phyloP scores from a whole-genome alignment of 768 basidiomycete genomes.

The Kwoniella newhampshirensis region DNA sequence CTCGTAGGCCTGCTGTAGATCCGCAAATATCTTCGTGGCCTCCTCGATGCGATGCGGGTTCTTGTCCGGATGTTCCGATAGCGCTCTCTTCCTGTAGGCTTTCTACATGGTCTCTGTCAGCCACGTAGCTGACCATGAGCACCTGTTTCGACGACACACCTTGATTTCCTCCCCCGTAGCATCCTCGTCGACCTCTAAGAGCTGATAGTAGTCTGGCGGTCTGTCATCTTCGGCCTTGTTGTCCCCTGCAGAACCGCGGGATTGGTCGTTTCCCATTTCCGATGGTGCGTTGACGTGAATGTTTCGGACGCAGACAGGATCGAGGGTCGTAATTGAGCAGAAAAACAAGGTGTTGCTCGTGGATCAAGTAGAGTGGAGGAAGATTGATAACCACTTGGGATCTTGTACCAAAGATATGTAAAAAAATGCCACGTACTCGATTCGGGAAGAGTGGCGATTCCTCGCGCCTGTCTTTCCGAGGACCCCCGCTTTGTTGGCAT shows the following conservation, averaged over 20 bases:
- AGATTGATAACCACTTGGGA: background rate
- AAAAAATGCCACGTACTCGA: too few species aligned
- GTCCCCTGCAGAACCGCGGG: conserved; percentile 5
- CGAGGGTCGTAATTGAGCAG: background rate
- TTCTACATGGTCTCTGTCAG: background rate
- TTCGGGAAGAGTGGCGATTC: too few species aligned
- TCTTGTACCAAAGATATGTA: background rate
- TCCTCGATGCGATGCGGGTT: conserved; percentile 79
- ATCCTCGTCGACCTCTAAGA: conserved; percentile 75
- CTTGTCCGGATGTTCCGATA: conserved; percentile 59
- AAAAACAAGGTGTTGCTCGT: background rate
- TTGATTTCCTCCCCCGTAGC: conserved; percentile 88
- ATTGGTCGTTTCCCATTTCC: conserved; percentile 49
- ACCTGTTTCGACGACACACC: conserved; percentile 60
- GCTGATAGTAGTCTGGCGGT: conserved; percentile 70
- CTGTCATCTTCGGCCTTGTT: conserved; percentile 17
- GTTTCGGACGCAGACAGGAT: too few species aligned
- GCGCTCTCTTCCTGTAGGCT: conserved; percentile 17
- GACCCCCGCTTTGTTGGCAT: too few species aligned
- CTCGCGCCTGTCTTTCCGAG: too few species aligned
- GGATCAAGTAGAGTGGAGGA: background rate
- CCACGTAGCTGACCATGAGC: too few species aligned
- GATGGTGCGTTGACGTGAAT: too few species aligned
- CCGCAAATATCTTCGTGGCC: conserved; percentile 80
- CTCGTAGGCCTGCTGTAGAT: conserved; percentile 93